Evolutionary conservation across 768 basidiomycete genomes (phyloP).

Genomic region (Calvatia gigantea): DNA sequence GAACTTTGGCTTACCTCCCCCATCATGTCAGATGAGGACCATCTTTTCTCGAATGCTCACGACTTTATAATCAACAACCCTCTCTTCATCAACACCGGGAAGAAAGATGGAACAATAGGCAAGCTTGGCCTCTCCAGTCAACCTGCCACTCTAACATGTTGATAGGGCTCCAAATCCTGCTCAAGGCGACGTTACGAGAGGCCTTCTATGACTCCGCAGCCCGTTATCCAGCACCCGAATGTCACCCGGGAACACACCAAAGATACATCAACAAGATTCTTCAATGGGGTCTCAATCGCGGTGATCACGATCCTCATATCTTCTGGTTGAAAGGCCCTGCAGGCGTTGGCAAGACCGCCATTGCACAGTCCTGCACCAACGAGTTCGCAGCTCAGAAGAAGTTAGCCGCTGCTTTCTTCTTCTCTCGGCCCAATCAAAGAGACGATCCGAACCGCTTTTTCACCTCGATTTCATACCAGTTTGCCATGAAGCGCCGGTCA

Average conservation of each 20-base stretch:
- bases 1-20: too few relatives aligned
- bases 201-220: not conserved
- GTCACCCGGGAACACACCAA: not conserved
- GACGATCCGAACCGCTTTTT: not conserved
- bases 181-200: not conserved
- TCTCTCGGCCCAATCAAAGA: not conserved
- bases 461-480: conserved; percentile 19
- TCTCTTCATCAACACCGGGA: not conserved
- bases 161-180: too few relatives aligned
- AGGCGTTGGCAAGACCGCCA: conserved; percentile 1
- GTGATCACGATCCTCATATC: not conserved
- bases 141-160: not conserved
- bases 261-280: not conserved
- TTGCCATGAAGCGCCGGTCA: conserved; percentile 10
- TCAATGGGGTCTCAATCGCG: not conserved
- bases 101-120: not conserved
- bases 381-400: too few relatives aligned
- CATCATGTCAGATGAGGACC: too few relatives aligned
- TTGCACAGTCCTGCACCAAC: not conserved
- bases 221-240: not conserved
- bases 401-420: not conserved
- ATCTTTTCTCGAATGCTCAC: not conserved
- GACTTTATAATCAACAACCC: not conserved
- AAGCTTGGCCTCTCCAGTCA: not conserved
- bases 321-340: not conserved